Conservation (phyloP, 768 basidiomycete genomes). For the Russula compacta region DNA sequence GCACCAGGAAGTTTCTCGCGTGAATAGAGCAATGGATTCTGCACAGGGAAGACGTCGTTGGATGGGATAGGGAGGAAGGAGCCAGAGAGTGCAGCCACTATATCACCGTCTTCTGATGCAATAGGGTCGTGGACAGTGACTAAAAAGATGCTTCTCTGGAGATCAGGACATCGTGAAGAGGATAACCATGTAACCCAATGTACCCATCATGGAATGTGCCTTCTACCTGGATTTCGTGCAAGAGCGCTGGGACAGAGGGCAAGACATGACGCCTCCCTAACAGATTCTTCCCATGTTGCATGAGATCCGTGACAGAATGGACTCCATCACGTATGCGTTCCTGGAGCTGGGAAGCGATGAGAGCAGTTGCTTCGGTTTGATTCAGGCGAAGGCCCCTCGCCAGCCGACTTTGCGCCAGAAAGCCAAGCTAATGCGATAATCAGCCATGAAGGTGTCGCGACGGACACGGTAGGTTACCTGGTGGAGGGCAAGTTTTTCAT, state of each 20-base stretch:
- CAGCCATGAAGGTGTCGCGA: slow-evolving; percentile 4
- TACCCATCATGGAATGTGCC: slow-evolving; percentile 87
- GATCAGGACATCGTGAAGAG: slow-evolving; percentile 14
- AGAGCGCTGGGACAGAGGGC: slow-evolving; percentile 59
- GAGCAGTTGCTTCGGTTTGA: slow-evolving; percentile 75
- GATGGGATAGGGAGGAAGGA: slow-evolving; percentile 84
- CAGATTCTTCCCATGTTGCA: slow-evolving; percentile 85
- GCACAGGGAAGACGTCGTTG: slow-evolving; percentile 51
- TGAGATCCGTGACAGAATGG: slow-evolving; percentile 80
- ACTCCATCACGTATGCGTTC: slow-evolving; percentile 89
- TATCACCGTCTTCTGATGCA: slow-evolving; percentile 69
- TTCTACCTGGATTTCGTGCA: slow-evolving; percentile 90
- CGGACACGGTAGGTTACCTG: slow-evolving; percentile 35
- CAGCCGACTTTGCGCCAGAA: slow-evolving; percentile 87
- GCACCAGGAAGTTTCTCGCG: slow-evolving; percentile 63
- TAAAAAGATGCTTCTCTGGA: slow-evolving; percentile 66
- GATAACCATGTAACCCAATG: slow-evolving; percentile 18
- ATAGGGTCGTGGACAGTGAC: slow-evolving; percentile 96
- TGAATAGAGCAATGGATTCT: slow-evolving; percentile 40
- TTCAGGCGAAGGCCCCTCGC: slow-evolving; percentile 90
- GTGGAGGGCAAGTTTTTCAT: slow-evolving; percentile 66
- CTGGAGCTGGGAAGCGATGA: slow-evolving; percentile 89
- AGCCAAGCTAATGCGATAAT: slow-evolving; percentile 52
- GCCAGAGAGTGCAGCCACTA: slow-evolving; percentile 83
- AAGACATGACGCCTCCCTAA: slow-evolving; percentile 87